Percentiles rank a stretch among this genome's conserved stretches.
Evolutionary conservation across 768 basidiomycete genomes (phyloP).

Genomic region (Pleurotus platypus): DNA sequence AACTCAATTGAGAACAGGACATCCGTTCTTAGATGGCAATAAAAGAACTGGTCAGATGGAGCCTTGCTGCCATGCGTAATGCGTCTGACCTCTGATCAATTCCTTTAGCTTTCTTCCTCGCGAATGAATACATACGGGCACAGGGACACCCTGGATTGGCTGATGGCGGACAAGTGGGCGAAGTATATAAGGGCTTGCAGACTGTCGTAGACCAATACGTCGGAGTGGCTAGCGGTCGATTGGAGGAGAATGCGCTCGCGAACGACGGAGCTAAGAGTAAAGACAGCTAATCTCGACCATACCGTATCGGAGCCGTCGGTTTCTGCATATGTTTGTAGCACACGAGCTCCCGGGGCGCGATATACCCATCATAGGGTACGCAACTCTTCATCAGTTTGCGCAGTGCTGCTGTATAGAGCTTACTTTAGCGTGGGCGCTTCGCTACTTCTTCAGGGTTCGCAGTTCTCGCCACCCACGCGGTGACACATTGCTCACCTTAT

Average conservation of each 20-base stretch:
- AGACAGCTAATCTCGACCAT: too few species aligned
- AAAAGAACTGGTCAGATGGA: constrained; percentile 22
- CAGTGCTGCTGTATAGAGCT: too few species aligned
- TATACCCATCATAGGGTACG: too few species aligned
- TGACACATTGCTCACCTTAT: neutral
- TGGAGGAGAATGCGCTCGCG: neutral
- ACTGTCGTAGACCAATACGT: neutral
- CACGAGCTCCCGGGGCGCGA: too few species aligned
- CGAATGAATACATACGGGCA: constrained; percentile 27
- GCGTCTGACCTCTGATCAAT: neutral
- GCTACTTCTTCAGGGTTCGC: neutral
- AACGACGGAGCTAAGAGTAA: too few species aligned
- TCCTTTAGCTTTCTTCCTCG: constrained; percentile 26
- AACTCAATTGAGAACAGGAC: constrained; percentile 15
- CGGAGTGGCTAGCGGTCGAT: neutral
- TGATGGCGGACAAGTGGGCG: constrained; percentile 12
- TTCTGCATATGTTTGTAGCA: too few species aligned
- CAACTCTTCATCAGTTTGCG: too few species aligned
- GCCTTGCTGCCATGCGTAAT: neutral
- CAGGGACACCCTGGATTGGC: constrained; percentile 24
- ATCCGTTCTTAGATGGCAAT: constrained; percentile 24
- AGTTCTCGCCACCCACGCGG: neutral
- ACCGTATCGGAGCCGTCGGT: too few species aligned
- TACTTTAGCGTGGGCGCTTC: too few species aligned
- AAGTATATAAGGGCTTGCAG: constrained; percentile 5